Conservation (phyloP, 2,329 filamentous ascomycete species). For the Exserohilum turcica region DNA sequence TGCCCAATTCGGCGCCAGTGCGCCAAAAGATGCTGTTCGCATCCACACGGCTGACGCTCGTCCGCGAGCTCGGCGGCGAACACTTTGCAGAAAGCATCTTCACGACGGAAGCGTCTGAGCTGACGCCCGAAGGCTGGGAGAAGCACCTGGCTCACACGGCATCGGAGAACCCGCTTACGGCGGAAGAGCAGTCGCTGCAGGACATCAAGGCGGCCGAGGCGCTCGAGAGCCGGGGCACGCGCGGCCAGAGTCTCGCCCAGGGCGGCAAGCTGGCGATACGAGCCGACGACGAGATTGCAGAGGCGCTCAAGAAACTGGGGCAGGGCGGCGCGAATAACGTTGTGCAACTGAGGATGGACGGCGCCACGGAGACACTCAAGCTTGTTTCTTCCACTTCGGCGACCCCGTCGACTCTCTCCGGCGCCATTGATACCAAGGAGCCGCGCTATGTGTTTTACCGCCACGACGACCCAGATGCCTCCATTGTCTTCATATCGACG, state of each 20-base stretch:
- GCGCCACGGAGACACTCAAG: constrained; percentile 70
- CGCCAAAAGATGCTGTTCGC: constrained; percentile 88
- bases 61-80: constrained; percentile 77
- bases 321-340: constrained; percentile 55
- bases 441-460: constrained; percentile 81
- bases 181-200: constrained; percentile 73
- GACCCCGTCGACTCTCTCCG: constrained; percentile 63
- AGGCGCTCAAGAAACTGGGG: constrained; percentile 65
- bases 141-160: constrained; percentile 71
- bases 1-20: constrained; percentile 78
- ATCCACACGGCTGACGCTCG: constrained; percentile 73
- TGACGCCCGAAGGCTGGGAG: constrained; percentile 71
- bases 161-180: constrained; percentile 71
- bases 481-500: constrained; percentile 80
- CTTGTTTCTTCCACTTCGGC: constrained; percentile 62
- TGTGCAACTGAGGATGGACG: constrained; percentile 76
- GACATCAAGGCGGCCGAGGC: constrained; percentile 78
- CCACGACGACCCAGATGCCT: constrained; percentile 63
- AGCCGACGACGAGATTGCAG: constrained; percentile 66
- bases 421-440: constrained; percentile 67
- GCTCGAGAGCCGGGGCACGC: constrained; percentile 72
- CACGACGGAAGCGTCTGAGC: constrained; percentile 70
- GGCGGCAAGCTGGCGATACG: constrained; percentile 54
- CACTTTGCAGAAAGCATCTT: constrained; percentile 79
- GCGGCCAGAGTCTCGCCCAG: constrained; percentile 50